These are phyloP conservation scores for Aphanomyces stellatus DNA, from an alignment of 352 stramenopile species.

Conservation along the genomic window DNA sequence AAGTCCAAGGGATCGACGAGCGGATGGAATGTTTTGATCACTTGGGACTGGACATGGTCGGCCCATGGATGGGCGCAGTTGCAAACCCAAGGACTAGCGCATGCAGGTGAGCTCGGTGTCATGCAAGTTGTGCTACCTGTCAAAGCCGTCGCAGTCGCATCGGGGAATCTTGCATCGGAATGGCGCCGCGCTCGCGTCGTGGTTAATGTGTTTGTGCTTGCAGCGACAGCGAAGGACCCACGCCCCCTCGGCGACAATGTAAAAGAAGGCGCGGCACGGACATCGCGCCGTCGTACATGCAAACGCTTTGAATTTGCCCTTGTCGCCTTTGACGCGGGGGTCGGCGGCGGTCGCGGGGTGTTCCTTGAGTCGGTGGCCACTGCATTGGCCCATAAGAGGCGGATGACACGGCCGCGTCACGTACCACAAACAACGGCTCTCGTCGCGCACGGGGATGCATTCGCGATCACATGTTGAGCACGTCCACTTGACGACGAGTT, in stretches of 20 bases:
- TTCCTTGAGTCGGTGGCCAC: slow-evolving; percentile 70
- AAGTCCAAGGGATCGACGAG: slow-evolving; percentile 38
- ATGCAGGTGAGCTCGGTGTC: neutral
- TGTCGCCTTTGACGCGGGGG: too few relatives aligned
- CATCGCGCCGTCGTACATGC: slow-evolving; percentile 51
- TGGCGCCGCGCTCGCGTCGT: slow-evolving; percentile 36
- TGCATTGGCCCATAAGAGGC: slow-evolving; percentile 20
- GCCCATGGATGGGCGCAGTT: slow-evolving; percentile 71
- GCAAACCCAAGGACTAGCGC: slow-evolving; percentile 69
- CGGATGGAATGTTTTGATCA: slow-evolving; percentile 36
- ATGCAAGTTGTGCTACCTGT: slow-evolving; percentile 36
- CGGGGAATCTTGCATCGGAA: slow-evolving; percentile 45
- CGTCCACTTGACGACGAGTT: slow-evolving; percentile 53
- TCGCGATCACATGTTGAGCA: slow-evolving; percentile 52
- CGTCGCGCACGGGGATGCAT: slow-evolving; percentile 66
- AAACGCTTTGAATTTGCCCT: slow-evolving; percentile 32
- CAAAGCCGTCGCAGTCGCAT: slow-evolving; percentile 52
- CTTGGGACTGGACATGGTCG: slow-evolving; percentile 44
- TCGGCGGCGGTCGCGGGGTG: slow-evolving; percentile 35
- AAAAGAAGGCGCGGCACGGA: slow-evolving; percentile 51
- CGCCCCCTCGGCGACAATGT: slow-evolving; percentile 68
- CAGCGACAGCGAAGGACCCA: slow-evolving; percentile 74
- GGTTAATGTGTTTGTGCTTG: slow-evolving; percentile 74
- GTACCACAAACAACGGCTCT: slow-evolving; percentile 68
- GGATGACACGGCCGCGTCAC: slow-evolving; percentile 1